Conservation (phyloP, 2,329 filamentous ascomycete species). For the Alternaria panax region DNA sequence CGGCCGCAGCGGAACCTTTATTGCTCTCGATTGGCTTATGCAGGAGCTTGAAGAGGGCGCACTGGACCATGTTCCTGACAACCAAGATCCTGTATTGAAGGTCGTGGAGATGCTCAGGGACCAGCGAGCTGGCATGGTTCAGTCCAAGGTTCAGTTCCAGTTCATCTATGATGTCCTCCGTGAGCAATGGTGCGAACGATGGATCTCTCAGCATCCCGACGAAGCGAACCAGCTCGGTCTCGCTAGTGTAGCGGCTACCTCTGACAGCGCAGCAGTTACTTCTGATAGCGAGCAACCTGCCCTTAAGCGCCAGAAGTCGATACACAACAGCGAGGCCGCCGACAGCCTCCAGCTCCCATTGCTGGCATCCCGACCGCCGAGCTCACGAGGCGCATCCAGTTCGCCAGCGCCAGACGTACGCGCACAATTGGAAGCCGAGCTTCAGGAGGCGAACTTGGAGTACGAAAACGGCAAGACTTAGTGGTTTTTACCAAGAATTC, state of each 20-base stretch:
- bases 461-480: slow-evolving; percentile 41
- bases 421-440: slow-evolving; percentile 45
- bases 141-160: slow-evolving; percentile 80
- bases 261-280: neutral
- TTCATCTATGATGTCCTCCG: slow-evolving; percentile 90
- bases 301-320: slow-evolving; percentile 41
- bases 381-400: slow-evolving; percentile 7
- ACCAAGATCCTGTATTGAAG: slow-evolving; percentile 74
- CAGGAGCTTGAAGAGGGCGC: slow-evolving; percentile 79
- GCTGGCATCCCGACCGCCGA: slow-evolving; percentile 6
- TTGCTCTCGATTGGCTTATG: slow-evolving; percentile 90
- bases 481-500: slow-evolving; percentile 5
- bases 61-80: slow-evolving; percentile 59
- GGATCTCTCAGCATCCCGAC: slow-evolving; percentile 39
- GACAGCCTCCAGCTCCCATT: neutral
- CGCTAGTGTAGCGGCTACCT: neutral
- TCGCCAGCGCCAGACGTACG: slow-evolving; percentile 27
- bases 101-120: slow-evolving; percentile 82
- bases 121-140: slow-evolving; percentile 95
- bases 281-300: slow-evolving; percentile 32
- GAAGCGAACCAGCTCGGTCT: slow-evolving; percentile 39
- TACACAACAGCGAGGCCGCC: slow-evolving; percentile 15
- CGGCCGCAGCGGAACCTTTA: slow-evolving; percentile 92
- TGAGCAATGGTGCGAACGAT: slow-evolving; percentile 71
- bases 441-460: slow-evolving; percentile 37